These are phyloP conservation scores for Chalciporus piperatus DNA, from an alignment of 768 basidiomycete genomes.

Conservation along the genomic window DNA sequence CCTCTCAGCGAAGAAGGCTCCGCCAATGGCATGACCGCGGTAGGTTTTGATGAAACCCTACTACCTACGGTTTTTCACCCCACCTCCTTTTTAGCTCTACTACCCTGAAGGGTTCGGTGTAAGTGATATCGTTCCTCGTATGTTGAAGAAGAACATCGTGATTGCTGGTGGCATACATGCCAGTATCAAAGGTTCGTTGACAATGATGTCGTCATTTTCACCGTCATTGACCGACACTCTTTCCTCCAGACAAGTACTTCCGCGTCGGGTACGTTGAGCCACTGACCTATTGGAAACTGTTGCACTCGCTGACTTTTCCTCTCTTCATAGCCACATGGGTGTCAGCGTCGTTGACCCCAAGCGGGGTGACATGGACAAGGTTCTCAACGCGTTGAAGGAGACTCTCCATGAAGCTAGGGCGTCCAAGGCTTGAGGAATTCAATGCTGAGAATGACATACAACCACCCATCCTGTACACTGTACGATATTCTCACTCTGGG, in stretches of 20 bases:
- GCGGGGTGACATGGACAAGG: constrained; percentile 73
- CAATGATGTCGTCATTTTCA: background rate
- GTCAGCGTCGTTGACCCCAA: constrained; percentile 67
- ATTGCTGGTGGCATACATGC: constrained; percentile 88
- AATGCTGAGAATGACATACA: background rate
- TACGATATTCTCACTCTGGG: background rate
- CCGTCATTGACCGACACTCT: constrained; percentile 4
- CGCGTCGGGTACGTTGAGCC: constrained; percentile 64
- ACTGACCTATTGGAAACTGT: background rate
- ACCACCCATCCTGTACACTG: background rate
- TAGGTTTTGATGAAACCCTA: constrained; percentile 28
- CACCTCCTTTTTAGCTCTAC: constrained; percentile 52
- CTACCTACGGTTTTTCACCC: background rate
- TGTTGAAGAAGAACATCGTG: constrained; percentile 69
- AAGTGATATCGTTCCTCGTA: constrained; percentile 70
- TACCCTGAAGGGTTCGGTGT: constrained; percentile 80
- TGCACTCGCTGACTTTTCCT: background rate
- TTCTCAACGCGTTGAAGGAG: constrained; percentile 65
- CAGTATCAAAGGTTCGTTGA: constrained; percentile 67
- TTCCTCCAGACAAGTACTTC: constrained; percentile 75
- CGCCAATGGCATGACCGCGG: constrained; percentile 96
- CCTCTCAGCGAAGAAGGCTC: constrained; percentile 57
- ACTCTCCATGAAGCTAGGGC: constrained; percentile 40
- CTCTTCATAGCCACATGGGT: constrained; percentile 76
- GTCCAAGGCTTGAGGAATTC: constrained; percentile 9